These are phyloP conservation scores for Berkeleyomyces basicola DNA, from an alignment of 2,329 filamentous ascomycete genomes.

Conservation along the genomic window DNA sequence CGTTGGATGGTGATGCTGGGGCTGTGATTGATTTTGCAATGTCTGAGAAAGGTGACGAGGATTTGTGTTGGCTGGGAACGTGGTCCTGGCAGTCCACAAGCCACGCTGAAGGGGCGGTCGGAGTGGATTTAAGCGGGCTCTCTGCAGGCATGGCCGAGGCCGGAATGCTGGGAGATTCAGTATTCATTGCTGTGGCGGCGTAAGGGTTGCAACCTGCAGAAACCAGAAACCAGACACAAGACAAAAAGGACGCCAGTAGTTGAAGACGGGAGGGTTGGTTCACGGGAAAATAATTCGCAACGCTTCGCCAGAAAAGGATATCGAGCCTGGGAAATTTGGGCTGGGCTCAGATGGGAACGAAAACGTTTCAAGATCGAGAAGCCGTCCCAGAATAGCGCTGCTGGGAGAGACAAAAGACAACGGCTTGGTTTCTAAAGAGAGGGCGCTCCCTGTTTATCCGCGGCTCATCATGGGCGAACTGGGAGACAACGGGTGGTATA, in stretches of 20 bases:
- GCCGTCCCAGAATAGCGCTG: not conserved
- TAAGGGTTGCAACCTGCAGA: not conserved
- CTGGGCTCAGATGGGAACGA: not conserved
- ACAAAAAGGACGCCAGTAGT: not conserved
- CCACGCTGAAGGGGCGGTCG: not conserved
- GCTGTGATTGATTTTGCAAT: conserved; percentile 39
- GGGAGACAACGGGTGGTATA: too few species aligned
- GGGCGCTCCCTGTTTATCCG: too few species aligned
- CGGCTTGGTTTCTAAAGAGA: not conserved
- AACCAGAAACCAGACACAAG: not conserved
- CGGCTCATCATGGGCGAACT: too few species aligned
- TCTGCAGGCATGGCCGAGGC: not conserved
- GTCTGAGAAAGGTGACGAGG: conserved; percentile 38
- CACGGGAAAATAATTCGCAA: too few species aligned
- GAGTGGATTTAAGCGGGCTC: not conserved
- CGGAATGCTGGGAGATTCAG: conserved; percentile 9
- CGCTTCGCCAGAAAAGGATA: not conserved
- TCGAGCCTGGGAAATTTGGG: not conserved
- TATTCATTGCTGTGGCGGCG: conserved; percentile 2
- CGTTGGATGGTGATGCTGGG: conserved; percentile 17
- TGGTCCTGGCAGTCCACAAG: not conserved
- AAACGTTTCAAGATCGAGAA: not conserved
- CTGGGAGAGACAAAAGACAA: not conserved
- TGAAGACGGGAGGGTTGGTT: not conserved
- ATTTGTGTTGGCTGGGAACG: conserved; percentile 22